Evolutionary conservation across 2,329 filamentous ascomycete species (phyloP), one percentile per base, ranked within the genome.

Genomic region (Rutstroemia sp.): DNA sequence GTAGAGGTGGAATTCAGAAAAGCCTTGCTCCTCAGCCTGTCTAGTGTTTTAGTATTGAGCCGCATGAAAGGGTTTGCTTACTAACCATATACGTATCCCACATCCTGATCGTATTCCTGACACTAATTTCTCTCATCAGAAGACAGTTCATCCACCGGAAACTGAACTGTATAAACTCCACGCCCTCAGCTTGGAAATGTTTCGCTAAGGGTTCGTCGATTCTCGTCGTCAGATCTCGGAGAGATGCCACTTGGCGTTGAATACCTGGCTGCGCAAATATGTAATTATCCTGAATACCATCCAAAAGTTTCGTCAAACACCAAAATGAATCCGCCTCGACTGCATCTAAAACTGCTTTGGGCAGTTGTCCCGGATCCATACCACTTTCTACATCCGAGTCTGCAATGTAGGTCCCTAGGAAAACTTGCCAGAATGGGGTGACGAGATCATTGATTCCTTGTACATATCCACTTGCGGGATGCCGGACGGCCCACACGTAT

Each of bases 81-180:
- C 84, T 70, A 77, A 96, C 92, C 75, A 99, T 82, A 74, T 99
- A 99, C 25, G 94, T 99, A 72, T 99, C 94, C 94, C 94, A 99
- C 94, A 99, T 99, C 65, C 94, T 81, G 62, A 99, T 95, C 0
- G 91, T 96, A 70, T 96, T 97, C 71, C 86, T 89, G 57, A 99
- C 92, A 69, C 88, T 96, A 62, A 99, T 88, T 74, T 99, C 94
- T 61, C 94, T 83, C 94, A 99, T 99, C 62, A 99, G 78, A 52
- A 99, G 81, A 71, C 94, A 99, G 68, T 99, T 99, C 94, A 99
- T 99, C 94, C 94, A 99, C 56, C 94, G 82, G 71, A 99, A 99
- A 72, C 91, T 96, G 74, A 99, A 99, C 70, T 99, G 94, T 67
- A 99, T 99, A 69, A 99, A 99, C 70, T 99, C 94, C 27, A 99